Percentiles rank a stretch among this genome's conserved stretches.
phyloP scores from a whole-genome alignment of 2,329 filamentous ascomycete genomes.

The Neopestalotiopsis sp. region DNA sequence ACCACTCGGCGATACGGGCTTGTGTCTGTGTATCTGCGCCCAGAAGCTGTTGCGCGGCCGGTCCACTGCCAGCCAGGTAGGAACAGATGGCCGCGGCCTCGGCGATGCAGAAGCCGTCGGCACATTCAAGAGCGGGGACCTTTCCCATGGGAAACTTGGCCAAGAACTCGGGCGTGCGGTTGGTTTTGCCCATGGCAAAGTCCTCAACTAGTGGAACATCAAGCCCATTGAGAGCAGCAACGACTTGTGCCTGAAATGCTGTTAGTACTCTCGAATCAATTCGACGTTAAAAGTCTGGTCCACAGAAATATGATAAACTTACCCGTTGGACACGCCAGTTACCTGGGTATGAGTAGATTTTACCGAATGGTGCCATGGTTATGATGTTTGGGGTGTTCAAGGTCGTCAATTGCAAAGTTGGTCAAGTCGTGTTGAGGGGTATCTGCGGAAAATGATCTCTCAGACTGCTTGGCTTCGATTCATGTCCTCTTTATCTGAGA shows the following conservation, averaged over 20 bases:
- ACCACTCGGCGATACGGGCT: constrained; percentile 51
- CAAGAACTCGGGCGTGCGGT: constrained; percentile 49
- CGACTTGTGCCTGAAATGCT: constrained; percentile 35
- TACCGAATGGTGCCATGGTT: constrained; percentile 46
- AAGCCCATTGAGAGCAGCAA: constrained; percentile 45
- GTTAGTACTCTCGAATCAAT: not conserved
- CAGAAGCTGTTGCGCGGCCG: constrained; percentile 47
- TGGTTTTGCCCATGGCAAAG: constrained; percentile 47
- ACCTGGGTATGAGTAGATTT: constrained; percentile 41
- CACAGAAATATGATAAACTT: constrained; percentile 21
- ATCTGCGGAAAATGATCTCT: not conserved
- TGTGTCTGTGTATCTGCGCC: constrained; percentile 45
- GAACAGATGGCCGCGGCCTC: constrained; percentile 53
- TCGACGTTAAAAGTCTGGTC: not conserved
- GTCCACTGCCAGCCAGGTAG: constrained; percentile 51
- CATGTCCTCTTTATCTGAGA: not conserved
- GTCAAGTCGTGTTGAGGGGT: not conserved
- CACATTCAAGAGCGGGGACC: constrained; percentile 52
- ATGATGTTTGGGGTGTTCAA: not conserved
- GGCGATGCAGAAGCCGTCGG: constrained; percentile 50
- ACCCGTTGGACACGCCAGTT: constrained; percentile 44
- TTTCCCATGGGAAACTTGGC: constrained; percentile 58
- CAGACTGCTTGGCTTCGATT: not conserved
- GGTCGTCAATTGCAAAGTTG: not conserved
- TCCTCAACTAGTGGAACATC: constrained; percentile 38